Evolutionary conservation across 371 early-diverging fungal species (phyloP).

Genomic region (Mortierella sp.): DNA sequence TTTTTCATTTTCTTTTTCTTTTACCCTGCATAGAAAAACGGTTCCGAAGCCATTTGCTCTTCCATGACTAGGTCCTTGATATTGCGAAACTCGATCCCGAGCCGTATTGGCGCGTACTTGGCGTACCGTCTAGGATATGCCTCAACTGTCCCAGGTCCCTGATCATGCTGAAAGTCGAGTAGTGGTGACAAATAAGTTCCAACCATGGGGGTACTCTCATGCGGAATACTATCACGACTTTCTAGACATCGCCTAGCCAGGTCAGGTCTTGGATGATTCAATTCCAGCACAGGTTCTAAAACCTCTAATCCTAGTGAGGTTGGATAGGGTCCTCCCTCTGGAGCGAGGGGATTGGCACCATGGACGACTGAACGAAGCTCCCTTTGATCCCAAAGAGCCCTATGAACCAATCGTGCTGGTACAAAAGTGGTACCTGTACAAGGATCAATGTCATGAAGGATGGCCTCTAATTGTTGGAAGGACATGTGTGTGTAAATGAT

Average conservation of each 20-base stretch:
- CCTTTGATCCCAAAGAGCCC: constrained; percentile 67
- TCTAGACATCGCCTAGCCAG: no score
- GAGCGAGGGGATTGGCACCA: neutral
- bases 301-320: no score
- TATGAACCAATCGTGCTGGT: constrained; percentile 52
- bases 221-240: no score
- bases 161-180: no score
- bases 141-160: no score
- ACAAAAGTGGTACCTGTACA: constrained; percentile 53
- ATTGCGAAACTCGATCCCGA: constrained; percentile 64
- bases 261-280: no score
- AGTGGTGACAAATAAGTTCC: no score
- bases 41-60: constrained; percentile 58
- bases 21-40: constrained; percentile 69
- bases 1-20: neutral
- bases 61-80: constrained; percentile 52
- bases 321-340: no score
- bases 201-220: no score
- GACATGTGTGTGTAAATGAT: constrained; percentile 70
- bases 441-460: constrained; percentile 58
- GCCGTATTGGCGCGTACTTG: constrained; percentile 65
- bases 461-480: constrained; percentile 61
- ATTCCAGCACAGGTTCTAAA: no score
- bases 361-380: constrained; percentile 61
- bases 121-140: constrained; percentile 37